A percentile compares a stretch with the other conserved stretches of the same genome.
Conservation (phyloP, 139 green algal species). For the Zygnema cylindricum region DNA sequence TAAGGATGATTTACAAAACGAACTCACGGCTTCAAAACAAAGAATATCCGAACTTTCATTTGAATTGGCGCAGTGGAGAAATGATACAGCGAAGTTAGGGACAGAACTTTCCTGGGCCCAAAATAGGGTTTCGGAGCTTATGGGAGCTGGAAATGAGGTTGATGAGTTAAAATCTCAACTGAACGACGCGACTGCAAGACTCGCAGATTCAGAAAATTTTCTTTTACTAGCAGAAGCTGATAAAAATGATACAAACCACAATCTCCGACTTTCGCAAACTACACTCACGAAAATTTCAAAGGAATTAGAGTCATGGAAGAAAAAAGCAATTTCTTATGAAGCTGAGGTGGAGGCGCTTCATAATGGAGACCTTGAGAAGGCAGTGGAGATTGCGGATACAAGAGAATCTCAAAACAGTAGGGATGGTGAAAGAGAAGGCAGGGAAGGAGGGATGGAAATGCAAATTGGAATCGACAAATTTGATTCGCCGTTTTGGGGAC, state of each 20-base stretch:
- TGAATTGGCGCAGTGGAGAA: conserved; percentile 22
- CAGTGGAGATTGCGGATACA: neutral
- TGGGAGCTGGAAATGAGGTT: conserved; percentile 21
- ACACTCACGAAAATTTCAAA: neutral
- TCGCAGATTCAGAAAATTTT: conserved; percentile 1
- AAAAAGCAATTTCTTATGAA: neutral
- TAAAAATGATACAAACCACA: neutral
- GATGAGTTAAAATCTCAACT: neutral
- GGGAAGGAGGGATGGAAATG: too few relatives aligned
- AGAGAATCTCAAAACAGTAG: too few relatives aligned
- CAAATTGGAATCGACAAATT: too few relatives aligned
- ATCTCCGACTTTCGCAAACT: neutral
- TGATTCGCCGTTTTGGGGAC: neutral
- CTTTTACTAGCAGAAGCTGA: neutral
- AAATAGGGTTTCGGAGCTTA: conserved; percentile 13
- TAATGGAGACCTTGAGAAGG: neutral
- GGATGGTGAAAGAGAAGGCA: too few relatives aligned
- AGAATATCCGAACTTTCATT: neutral
- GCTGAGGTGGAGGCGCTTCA: neutral
- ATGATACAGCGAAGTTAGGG: neutral
- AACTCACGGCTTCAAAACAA: neutral
- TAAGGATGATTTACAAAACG: conserved; percentile 16
- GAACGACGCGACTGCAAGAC: neutral
- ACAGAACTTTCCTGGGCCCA: conserved; percentile 14
- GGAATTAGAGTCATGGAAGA: neutral